phyloP scores from a whole-genome alignment of 495 filamentous ascomycete genomes.

The Daldinia decipiens region DNA sequence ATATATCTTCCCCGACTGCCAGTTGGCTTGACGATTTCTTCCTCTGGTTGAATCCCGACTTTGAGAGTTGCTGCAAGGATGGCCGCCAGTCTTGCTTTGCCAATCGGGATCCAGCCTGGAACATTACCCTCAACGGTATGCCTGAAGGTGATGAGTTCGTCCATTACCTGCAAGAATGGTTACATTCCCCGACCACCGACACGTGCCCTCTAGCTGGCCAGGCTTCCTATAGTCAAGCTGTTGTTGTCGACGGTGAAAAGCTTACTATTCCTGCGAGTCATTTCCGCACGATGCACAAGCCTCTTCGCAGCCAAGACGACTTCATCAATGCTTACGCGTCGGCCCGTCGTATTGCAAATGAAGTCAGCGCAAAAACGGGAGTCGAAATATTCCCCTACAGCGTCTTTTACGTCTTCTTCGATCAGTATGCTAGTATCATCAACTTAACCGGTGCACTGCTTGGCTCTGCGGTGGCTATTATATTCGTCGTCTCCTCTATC shows the following conservation, averaged over 20 bases:
- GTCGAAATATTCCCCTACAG: conserved; percentile 93
- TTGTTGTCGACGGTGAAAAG: conserved; percentile 76
- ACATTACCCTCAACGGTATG: conserved; percentile 88
- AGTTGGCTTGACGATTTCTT: conserved; percentile 98
- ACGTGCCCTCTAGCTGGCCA: conserved; percentile 88
- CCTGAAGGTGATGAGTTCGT: conserved; percentile 91
- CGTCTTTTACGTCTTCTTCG: conserved; percentile 98
- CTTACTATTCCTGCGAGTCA: conserved; percentile 80
- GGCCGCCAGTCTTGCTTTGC: conserved; percentile 77
- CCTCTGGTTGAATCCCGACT: conserved; percentile 89
- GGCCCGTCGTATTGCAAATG: conserved; percentile 86
- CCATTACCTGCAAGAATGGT: conserved; percentile 83
- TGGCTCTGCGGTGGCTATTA: conserved; percentile 82
- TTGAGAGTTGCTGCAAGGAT: conserved; percentile 80
- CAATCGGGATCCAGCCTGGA: conserved; percentile 80
- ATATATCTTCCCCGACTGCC: conserved; percentile 89
- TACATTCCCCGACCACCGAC: conserved; percentile 78
- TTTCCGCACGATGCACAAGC: conserved; percentile 89
- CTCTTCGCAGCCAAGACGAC: conserved; percentile 86
- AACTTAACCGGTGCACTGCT: conserved; percentile 79
- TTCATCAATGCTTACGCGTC: conserved; percentile 92
- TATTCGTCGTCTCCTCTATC: conserved; percentile 77
- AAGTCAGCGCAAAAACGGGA: conserved; percentile 71
- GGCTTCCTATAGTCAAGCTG: conserved; percentile 84
- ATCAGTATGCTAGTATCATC: conserved; percentile 91